phyloP scores from a whole-genome alignment of 2,329 filamentous ascomycete genomes.

The Parafenestella ontariensis region DNA sequence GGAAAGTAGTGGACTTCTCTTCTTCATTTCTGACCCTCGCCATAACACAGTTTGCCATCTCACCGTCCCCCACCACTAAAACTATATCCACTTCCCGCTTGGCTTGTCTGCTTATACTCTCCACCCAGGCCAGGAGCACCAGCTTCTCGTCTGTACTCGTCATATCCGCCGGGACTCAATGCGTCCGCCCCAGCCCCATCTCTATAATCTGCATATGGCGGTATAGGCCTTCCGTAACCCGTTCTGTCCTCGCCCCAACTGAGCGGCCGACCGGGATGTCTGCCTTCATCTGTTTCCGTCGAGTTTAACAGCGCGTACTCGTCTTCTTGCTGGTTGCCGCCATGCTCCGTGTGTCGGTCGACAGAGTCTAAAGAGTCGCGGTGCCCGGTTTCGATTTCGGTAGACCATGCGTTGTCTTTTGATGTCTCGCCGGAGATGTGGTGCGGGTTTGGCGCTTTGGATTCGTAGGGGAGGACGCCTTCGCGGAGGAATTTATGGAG shows the following conservation, averaged over 20 bases:
- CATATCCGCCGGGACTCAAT: slow-evolving; percentile 47
- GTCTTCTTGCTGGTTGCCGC: slow-evolving; percentile 57
- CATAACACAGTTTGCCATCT: neutral
- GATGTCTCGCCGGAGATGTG: slow-evolving; percentile 44
- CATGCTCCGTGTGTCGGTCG: slow-evolving; percentile 47
- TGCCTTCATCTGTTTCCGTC: slow-evolving; percentile 48
- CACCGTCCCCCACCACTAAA: slow-evolving; percentile 12
- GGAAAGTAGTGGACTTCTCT: too few species aligned
- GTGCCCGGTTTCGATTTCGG: slow-evolving; percentile 52
- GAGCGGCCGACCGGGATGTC: slow-evolving; percentile 49
- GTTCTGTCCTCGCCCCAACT: slow-evolving; percentile 48
- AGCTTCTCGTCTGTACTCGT: slow-evolving; percentile 41
- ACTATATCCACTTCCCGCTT: slow-evolving; percentile 28
- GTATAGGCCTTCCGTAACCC: slow-evolving; percentile 20
- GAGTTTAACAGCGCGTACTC: slow-evolving; percentile 59
- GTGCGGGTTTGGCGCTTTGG: slow-evolving; percentile 53
- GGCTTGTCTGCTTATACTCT: slow-evolving; percentile 5
- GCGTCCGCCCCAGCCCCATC: slow-evolving; percentile 30
- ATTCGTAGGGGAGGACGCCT: slow-evolving; percentile 59
- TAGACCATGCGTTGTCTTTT: slow-evolving; percentile 54
- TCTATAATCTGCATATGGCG: slow-evolving; percentile 51
- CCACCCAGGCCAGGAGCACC: slow-evolving; percentile 4
- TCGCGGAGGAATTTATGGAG: slow-evolving; percentile 64
- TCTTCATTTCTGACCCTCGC: too few species aligned
- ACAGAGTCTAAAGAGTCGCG: slow-evolving; percentile 52